These are phyloP conservation scores for Ottelia alismoides DNA, from an alignment of 106 monocot genomes.

Conservation along the genomic window DNA sequence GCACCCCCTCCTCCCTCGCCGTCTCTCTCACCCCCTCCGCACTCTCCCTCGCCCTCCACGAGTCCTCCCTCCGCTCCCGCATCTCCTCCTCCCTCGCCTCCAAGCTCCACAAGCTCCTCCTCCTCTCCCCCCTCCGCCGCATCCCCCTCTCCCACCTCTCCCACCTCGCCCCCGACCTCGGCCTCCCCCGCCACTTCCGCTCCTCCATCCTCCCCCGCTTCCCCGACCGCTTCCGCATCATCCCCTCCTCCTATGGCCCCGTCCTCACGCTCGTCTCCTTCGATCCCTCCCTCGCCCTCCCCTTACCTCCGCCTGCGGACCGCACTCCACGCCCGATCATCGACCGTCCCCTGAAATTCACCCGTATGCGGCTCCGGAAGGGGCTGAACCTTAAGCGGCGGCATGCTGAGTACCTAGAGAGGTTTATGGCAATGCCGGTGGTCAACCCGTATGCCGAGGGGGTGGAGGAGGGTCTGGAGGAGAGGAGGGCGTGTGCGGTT, in stretches of 20 bases:
- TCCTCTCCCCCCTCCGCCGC: slow-evolving; percentile 34
- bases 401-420: slow-evolving; percentile 57
- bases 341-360: slow-evolving; percentile 56
- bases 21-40: slow-evolving; percentile 61
- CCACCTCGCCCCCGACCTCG: slow-evolving; percentile 81
- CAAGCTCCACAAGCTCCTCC: slow-evolving; percentile 71
- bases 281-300: slow-evolving; percentile 16
- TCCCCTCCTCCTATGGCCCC: slow-evolving; percentile 60
- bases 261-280: slow-evolving; percentile 44
- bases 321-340: slow-evolving; percentile 23
- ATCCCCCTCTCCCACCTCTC: slow-evolving; percentile 68
- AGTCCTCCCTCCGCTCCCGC: slow-evolving; percentile 15
- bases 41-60: slow-evolving; percentile 27
- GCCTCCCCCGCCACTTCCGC: slow-evolving; percentile 60
- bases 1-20: slow-evolving; percentile 21
- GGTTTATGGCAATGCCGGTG: slow-evolving; percentile 44
- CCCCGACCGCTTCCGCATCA: slow-evolving; percentile 45
- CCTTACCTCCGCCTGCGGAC: slow-evolving; percentile 3
- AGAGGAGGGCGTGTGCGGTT: slow-evolving; percentile 53
- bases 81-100: slow-evolving; percentile 29
- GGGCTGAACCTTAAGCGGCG: slow-evolving; percentile 65
- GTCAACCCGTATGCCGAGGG: slow-evolving; percentile 29
- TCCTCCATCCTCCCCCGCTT: slow-evolving; percentile 49
- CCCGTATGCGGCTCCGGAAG: slow-evolving; percentile 35
- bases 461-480: slow-evolving; percentile 1